Conservation (phyloP, 345 rosid species). For the Lumnitzera racemosa region DNA sequence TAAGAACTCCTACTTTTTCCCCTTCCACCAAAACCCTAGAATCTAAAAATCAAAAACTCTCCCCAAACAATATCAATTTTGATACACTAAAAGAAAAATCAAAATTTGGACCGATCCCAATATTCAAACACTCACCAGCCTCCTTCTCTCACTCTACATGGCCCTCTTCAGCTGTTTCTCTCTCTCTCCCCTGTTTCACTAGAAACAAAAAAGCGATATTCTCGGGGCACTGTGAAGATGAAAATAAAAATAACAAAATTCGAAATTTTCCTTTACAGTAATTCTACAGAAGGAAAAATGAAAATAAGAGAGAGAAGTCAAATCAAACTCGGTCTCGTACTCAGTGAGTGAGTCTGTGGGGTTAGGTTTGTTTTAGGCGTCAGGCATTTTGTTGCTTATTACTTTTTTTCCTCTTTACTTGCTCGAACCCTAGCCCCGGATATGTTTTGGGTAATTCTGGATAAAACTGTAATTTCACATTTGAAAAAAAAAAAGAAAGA, state of each 20-base stretch:
- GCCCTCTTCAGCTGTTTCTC: slow-evolving; percentile 22
- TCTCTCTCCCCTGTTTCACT: slow-evolving; percentile 1
- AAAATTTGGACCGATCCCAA: slow-evolving; percentile 49
- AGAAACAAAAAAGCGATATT: slow-evolving; percentile 21
- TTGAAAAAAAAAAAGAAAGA: no score
- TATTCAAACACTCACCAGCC: slow-evolving; percentile 35
- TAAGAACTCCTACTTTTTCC: background rate
- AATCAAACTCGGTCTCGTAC: no score
- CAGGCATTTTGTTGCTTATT: no score
- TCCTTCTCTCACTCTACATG: slow-evolving; percentile 18
- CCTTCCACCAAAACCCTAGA: slow-evolving; percentile 11
- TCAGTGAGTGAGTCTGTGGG: no score
- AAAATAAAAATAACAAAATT: background rate
- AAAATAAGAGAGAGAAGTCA: no score
- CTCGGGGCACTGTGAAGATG: slow-evolving; percentile 27
- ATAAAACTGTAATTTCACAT: no score
- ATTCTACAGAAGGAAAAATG: background rate
- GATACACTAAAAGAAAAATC: slow-evolving; percentile 11
- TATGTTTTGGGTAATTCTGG: no score
- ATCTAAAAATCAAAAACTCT: slow-evolving; percentile 31
- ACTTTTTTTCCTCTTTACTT: no score
- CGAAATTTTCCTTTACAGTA: background rate
- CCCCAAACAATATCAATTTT: slow-evolving; percentile 20
- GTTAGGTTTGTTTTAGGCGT: no score
- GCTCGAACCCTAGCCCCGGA: no score